These are phyloP conservation scores for Silene coronaria DNA, from an alignment of 179 eudicot species.

Conservation along the genomic window DNA sequence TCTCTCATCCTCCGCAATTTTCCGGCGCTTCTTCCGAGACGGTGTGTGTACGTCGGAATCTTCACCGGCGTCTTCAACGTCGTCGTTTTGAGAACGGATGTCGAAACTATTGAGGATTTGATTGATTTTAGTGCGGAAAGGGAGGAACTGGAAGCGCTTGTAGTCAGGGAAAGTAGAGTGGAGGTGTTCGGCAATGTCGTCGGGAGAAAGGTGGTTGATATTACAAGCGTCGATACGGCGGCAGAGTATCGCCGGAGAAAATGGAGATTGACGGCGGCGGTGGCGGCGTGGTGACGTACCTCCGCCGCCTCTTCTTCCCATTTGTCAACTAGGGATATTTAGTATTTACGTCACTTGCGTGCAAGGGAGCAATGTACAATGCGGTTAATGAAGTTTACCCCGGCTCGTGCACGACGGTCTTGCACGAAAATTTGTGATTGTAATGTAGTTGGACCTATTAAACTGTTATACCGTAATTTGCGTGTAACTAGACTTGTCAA, in stretches of 20 bases:
- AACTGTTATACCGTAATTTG: too few relatives aligned
- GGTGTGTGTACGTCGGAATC: slow-evolving; percentile 10
- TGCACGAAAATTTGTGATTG: too few relatives aligned
- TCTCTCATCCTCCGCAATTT: slow-evolving; percentile 11
- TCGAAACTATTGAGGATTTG: slow-evolving; percentile 8
- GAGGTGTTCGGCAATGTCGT: slow-evolving; percentile 41
- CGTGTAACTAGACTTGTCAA: too few relatives aligned
- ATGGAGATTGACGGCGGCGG: slow-evolving; percentile 11
- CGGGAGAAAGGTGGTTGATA: slow-evolving; percentile 26
- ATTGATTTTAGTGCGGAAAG: slow-evolving; percentile 22
- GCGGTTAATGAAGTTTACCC: not conserved
- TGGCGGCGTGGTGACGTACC: not conserved
- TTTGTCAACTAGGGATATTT: not conserved
- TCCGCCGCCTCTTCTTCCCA: slow-evolving; percentile 24
- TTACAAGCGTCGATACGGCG: slow-evolving; percentile 31
- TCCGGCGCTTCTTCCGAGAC: slow-evolving; percentile 30
- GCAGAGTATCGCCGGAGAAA: slow-evolving; percentile 26
- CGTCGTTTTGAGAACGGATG: not conserved
- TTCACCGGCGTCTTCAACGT: slow-evolving; percentile 14
- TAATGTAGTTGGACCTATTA: too few relatives aligned
- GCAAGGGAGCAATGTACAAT: not conserved
- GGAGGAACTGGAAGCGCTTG: slow-evolving; percentile 24
- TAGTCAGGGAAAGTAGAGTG: slow-evolving; percentile 28
- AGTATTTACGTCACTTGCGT: too few relatives aligned
- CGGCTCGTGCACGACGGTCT: too few relatives aligned